These are phyloP conservation scores for Antitrichia curtipendula DNA, from an alignment of 225 moss, liverwort and hornwort genomes.

Conservation along the genomic window DNA sequence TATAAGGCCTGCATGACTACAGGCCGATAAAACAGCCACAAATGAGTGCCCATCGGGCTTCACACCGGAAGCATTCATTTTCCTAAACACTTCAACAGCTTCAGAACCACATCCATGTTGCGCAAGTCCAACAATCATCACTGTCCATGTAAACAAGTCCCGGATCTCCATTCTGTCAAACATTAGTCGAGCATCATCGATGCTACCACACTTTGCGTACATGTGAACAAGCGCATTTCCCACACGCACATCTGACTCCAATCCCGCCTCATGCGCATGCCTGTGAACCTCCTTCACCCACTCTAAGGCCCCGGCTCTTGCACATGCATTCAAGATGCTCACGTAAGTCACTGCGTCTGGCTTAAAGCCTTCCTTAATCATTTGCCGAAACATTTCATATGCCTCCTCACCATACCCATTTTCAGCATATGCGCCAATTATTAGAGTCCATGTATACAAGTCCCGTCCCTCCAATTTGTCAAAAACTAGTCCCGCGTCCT, in stretches of 20 bases:
- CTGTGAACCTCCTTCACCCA: not conserved
- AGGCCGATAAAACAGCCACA: not conserved
- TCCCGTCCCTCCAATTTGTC: not conserved
- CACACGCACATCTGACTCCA: not conserved
- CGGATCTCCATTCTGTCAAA: not conserved
- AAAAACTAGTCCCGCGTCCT: not conserved
- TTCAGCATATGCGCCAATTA: not conserved
- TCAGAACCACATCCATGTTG: not conserved
- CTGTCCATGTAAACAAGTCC: not conserved
- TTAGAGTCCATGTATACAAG: not conserved
- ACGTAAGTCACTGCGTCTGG: not conserved
- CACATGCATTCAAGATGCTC: not conserved
- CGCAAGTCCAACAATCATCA: not conserved
- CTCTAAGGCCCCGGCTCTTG: not conserved
- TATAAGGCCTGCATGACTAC: not conserved
- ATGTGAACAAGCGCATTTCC: not conserved
- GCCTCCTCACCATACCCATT: not conserved
- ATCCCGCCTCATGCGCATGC: not conserved
- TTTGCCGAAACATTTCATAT: not conserved
- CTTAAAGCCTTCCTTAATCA: not conserved
- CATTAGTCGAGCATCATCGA: not conserved
- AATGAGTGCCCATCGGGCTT: not conserved
- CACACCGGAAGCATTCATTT: not conserved
- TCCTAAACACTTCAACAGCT: not conserved
- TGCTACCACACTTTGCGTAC: not conserved